Conservation (phyloP, 441 rosid genomes). For the Jatropha podagrica region DNA sequence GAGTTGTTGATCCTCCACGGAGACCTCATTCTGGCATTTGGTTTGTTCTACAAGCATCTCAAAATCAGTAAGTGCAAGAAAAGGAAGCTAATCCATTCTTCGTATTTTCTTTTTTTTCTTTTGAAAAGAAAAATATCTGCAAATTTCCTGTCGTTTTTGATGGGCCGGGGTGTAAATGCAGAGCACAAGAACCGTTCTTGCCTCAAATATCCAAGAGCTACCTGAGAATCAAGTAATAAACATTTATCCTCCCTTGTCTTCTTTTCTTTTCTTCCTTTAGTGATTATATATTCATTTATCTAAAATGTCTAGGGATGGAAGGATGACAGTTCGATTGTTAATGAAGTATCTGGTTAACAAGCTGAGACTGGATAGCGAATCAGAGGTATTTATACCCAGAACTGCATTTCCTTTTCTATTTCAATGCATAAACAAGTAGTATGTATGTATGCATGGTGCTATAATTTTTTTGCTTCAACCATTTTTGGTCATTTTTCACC, state of each 20-base stretch:
- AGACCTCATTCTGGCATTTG: slow-evolving; percentile 94
- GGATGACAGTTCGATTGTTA: slow-evolving; percentile 89
- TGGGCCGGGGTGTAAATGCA: slow-evolving; percentile 41
- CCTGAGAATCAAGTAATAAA: slow-evolving; percentile 87
- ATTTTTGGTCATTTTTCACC: too few species aligned
- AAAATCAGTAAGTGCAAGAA: slow-evolving; percentile 71
- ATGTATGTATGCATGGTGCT: neutral
- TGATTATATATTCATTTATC: slow-evolving; percentile 12
- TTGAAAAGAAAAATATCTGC: too few species aligned
- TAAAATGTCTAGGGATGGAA: slow-evolving; percentile 70
- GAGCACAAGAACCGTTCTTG: slow-evolving; percentile 80
- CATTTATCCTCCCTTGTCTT: neutral
- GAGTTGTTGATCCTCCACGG: slow-evolving; percentile 76
- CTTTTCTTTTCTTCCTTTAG: neutral
- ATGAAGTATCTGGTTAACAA: slow-evolving; percentile 94
- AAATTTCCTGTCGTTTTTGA: neutral
- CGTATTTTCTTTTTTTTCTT: neutral
- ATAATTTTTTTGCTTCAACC: too few species aligned
- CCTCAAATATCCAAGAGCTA: slow-evolving; percentile 96
- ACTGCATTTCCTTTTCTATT: slow-evolving; percentile 19
- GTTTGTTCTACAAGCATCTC: slow-evolving; percentile 89
- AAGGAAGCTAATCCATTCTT: neutral
- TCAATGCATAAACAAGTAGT: slow-evolving; percentile 16
- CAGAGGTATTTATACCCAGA: slow-evolving; percentile 66
- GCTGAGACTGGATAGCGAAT: slow-evolving; percentile 91